Evolutionary conservation across 805 yeast genomes (phyloP), one percentile per base, ranked within the genome.

Genomic region (Tetrapisispora arboricola): DNA sequence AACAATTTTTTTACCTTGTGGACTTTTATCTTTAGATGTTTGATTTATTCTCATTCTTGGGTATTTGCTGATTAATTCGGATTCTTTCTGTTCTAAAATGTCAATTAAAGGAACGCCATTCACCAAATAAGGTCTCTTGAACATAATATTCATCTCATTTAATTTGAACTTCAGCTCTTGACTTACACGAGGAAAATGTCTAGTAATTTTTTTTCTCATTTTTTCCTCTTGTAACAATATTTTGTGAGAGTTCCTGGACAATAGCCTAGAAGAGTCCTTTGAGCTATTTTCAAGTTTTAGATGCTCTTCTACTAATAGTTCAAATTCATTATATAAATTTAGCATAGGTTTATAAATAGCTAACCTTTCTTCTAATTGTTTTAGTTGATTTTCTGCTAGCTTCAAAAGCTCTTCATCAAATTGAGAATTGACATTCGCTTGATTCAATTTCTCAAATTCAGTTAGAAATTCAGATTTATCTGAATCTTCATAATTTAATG

Each of bases 201-300:
- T 76, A n/a, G 73, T 63, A 7, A 88, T 67, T 40, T 73, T 72
- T 49, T 80, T 80, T 41, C 96, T 66, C 30, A 78, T 66, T 53
- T 72, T 80, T 55, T 87, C 96, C 56, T 90, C 98, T 43, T 80
- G 73, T 43, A 83, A 67, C 44, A 90, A 64, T 19, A 88, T 80
- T 45, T 78, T 80, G 47, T 90, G 88, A 2, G 87, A 80, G 50
- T 82, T 79, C 53, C 84, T 75, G 46, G 81, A 75, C 35, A 82
- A 60, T 32, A 88, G 67, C 46, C 97, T 71, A 0, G 90, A 77
- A 0, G 96, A 78, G 57, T 90, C 92, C 51, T 76, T 80, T 2
- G 82, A 72, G 4, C 92, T 76, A 45, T 76, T 81, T 28, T 71
- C 80, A 29, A 92, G 68, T 36, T 73, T 73, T 1, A 57, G 48